Base-by-base conservation (phyloP, 768 basidiomycete genomes). In the Boletus subparvulus region DNA sequence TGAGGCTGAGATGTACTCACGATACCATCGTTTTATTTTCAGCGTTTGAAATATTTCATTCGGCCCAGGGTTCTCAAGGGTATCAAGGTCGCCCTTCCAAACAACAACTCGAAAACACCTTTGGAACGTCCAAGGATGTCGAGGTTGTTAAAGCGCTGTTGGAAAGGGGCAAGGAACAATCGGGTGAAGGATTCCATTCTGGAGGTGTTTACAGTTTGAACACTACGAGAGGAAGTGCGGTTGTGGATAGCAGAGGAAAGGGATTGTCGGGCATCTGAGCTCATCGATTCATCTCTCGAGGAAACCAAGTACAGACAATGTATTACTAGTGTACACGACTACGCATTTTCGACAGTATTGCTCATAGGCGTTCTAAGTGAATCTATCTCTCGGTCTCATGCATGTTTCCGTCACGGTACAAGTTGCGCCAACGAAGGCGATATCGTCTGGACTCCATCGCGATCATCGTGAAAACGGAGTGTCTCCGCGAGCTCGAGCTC, bases 61-160 rank as follows among this genome's bases (percentile, higher is more conserved):
- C 90, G 19, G 71, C 72, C 24, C 90, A 92, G 70, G 92, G 92
- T 13, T 71, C 80, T 6, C 91, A 94, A 72, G 93, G 92, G n/a
- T 69, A 84, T 51, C 80, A 92, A 37, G 82, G 85, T 28, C 77
- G 78, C 50, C 79, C 90, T 12, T 93, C 91, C n/a, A 84, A 88
- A 47, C 93, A 94, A 68, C 86, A 92, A 65, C 83, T 95, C 54
- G 90, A 92, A 42, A 87, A 73, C 53, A 75, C 75, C 36, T 94
- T 95, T 61, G 84, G 78, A 17, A 81, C 86, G 4, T 69, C 76
- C 62, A 86, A 84, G 47, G 85, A 92, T 41, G 68, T 76, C 19
- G 89, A 90, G 3, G 86, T 88, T 10, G 73, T 89, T 41, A 66
- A 72, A 46, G 68, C 69, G 21, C 77, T 94, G 56, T 77, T 94